Evolutionary conservation across 2,329 filamentous ascomycete species (phyloP).

Genomic region (Microsporum canis): DNA sequence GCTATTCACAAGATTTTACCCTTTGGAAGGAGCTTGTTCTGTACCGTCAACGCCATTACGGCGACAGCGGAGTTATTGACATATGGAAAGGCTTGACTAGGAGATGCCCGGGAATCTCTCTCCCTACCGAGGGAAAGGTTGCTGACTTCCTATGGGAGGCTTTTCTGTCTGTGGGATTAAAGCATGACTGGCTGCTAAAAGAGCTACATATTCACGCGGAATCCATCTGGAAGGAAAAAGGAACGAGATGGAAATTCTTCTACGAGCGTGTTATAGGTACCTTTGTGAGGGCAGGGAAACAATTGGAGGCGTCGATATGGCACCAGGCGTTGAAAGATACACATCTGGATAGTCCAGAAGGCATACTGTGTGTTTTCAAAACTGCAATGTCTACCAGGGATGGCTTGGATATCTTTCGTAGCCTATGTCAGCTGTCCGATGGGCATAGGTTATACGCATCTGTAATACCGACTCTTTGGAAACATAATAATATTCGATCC

Average conservation of each 20-base stretch:
- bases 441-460: constrained; percentile 34
- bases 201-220: constrained; percentile 30
- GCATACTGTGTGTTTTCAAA: constrained; percentile 23
- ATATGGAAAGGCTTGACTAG: constrained; percentile 32
- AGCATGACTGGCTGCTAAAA: constrained; percentile 24
- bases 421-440: constrained; percentile 31
- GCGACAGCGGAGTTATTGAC: constrained; percentile 30
- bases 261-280: constrained; percentile 30
- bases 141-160: constrained; percentile 35
- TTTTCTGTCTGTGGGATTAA: constrained; percentile 29
- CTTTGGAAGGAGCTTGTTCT: constrained; percentile 37
- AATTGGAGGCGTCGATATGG: constrained; percentile 25
- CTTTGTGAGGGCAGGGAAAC: constrained; percentile 23
- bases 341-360: constrained; percentile 22
- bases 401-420: constrained; percentile 28
- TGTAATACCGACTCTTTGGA: constrained; percentile 33
- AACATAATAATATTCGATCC: constrained; percentile 26
- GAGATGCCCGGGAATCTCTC: constrained; percentile 21
- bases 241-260: constrained; percentile 28
- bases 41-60: constrained; percentile 34
- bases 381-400: constrained; percentile 16
- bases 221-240: constrained; percentile 30
- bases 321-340: constrained; percentile 28
- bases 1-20: constrained; percentile 26
- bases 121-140: constrained; percentile 27